Base-by-base conservation (phyloP, 345 rosid genomes). In the Heritiera littoralis region DNA sequence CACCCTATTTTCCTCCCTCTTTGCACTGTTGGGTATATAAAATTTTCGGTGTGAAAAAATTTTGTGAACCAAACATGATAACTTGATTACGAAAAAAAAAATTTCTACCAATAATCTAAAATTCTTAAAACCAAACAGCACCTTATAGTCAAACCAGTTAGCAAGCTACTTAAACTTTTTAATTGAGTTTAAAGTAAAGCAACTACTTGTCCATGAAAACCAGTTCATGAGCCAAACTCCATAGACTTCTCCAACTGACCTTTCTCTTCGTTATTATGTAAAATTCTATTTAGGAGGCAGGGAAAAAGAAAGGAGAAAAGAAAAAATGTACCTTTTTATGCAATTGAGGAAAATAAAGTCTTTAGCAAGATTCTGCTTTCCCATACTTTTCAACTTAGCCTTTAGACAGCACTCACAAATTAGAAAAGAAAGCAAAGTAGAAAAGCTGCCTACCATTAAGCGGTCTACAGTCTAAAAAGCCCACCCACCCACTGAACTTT, bases 371-470 rank as follows among this genome's bases (percentile, higher is more conserved):
- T 75, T 78, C 81, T 69, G 77, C 63, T 79, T 81, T 81, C 61
- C 11, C 78, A 55, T 65, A 64, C 82, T 76, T 82, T 82, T 78
- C 69, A 76, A 78, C 69, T 7, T 2, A 58, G 51, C 40, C 66
- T 74, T 84, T 82, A 15, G 79, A 80, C 63, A 82, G 58, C 84
- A 79, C 81, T 81, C 78, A 65, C 70, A 76, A 76, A 60, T 71
- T 45, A 77, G 64, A 66, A 58, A 71, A 72, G 51, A 73, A 80
- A 78, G 28, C 28, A 32, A 5, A 74, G 55, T 76, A 58, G 15
- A 79, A 83, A 78, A 80, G 83, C 75, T 83, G 86, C 81, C 87
- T 67, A 75, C 81, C 84, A 68, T 65, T 63, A 73, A 78, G 85
- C 85, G 81, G 77, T 84, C 79, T 74, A 77, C 73, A 43, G 73